phyloP scores from a whole-genome alignment of 2,329 filamentous ascomycete species.

The Zasmidium citrigriseum region DNA sequence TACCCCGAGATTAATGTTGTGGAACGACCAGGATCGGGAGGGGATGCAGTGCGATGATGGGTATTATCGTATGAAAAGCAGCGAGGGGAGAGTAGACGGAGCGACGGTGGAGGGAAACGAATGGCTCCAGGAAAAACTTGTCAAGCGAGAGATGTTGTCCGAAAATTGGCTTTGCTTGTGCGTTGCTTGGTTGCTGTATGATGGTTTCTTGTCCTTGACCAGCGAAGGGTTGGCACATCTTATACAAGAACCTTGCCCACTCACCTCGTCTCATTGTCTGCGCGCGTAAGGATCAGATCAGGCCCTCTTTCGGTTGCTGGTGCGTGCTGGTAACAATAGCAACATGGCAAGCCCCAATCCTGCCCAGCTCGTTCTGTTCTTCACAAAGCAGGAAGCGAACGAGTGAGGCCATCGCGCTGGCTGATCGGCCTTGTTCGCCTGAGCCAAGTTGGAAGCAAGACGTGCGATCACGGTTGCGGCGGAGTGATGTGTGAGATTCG shows the following conservation, averaged over 20 bases:
- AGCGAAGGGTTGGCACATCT: not conserved
- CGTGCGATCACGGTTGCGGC: too few species aligned
- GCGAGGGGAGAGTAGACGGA: not conserved
- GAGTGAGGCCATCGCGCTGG: not conserved
- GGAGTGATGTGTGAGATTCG: not conserved
- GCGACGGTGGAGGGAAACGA: not conserved
- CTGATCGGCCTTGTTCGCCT: not conserved
- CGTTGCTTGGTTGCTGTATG: not conserved
- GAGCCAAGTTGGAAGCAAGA: not conserved
- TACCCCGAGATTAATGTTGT: too few species aligned
- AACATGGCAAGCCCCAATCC: not conserved
- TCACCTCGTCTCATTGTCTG: not conserved
- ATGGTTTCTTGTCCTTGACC: not conserved
- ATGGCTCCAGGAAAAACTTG: not conserved
- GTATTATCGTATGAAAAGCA: not conserved
- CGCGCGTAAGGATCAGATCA: not conserved
- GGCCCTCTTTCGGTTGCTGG: too few species aligned
- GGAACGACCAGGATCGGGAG: not conserved
- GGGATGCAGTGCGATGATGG: not conserved
- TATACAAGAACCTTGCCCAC: not conserved
- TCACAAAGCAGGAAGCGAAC: too few species aligned
- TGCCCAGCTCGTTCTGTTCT: not conserved
- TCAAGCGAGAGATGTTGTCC: not conserved
- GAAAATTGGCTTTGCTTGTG: not conserved
- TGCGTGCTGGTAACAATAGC: not conserved